Conservation (phyloP, 2,329 filamentous ascomycete species). For the Hymenoscyphus occultus region DNA sequence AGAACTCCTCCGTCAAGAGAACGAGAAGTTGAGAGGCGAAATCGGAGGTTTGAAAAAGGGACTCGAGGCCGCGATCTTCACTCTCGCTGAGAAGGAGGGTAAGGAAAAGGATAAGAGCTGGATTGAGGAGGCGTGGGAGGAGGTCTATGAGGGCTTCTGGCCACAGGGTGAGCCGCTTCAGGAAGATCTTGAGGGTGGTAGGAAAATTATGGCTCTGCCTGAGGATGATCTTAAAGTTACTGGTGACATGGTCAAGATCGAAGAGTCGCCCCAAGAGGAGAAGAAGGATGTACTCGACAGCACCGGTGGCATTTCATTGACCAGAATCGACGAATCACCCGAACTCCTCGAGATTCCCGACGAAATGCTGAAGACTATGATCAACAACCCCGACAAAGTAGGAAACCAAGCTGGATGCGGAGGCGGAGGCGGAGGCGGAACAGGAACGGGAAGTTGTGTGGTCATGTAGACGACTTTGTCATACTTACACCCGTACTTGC, state of each 20-base stretch:
- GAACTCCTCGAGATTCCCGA: too few species aligned
- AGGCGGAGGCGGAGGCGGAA: slow-evolving; percentile 12
- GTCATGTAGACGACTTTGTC: slow-evolving; percentile 16
- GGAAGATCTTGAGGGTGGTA: background rate
- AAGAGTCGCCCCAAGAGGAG: background rate
- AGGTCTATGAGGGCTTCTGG: slow-evolving; percentile 15
- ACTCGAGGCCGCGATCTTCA: background rate
- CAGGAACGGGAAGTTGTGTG: slow-evolving; percentile 18
- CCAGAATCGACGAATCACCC: too few species aligned
- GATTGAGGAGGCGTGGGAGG: slow-evolving; percentile 13
- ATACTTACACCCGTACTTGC: background rate
- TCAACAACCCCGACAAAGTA: background rate
- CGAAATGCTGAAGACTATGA: too few species aligned
- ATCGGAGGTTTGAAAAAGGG: background rate
- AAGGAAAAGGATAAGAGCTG: background rate
- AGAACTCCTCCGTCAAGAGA: background rate
- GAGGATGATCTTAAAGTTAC: background rate
- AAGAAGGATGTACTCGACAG: background rate
- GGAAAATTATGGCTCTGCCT: background rate
- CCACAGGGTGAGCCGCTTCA: slow-evolving; percentile 16
- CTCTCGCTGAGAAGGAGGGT: background rate
- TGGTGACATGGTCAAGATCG: background rate
- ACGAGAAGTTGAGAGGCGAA: slow-evolving; percentile 1
- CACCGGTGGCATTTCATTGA: too few species aligned
- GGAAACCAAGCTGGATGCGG: slow-evolving; percentile 10